Evolutionary conservation across 305 asterid genomes (phyloP).

Genomic region (Fraxinus ornus): DNA sequence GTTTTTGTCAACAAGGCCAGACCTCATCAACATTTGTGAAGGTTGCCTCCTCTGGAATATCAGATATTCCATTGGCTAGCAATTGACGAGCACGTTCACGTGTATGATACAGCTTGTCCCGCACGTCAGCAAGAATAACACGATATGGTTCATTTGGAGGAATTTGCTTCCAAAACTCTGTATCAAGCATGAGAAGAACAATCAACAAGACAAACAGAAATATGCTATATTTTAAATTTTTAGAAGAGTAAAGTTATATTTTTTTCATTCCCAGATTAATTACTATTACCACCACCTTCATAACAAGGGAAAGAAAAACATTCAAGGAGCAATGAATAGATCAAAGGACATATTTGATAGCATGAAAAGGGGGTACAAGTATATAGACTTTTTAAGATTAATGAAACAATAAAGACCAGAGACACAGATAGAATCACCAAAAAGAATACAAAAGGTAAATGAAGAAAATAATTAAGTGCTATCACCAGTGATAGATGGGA

Average conservation of each 20-base stretch:
- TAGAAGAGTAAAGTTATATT: not conserved
- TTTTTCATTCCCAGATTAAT: not conserved
- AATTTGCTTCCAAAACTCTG: conserved; percentile 94
- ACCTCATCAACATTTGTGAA: conserved; percentile 63
- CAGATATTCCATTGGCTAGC: conserved; percentile 52
- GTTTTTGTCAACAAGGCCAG: not conserved
- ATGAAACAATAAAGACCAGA: not conserved
- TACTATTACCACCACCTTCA: not conserved
- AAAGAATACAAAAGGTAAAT: not conserved
- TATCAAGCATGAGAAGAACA: conserved; percentile 8
- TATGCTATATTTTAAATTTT: not conserved
- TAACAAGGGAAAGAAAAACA: not conserved
- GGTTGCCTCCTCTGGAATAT: conserved; percentile 52
- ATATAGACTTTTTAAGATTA: not conserved
- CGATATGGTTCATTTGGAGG: conserved; percentile 90
- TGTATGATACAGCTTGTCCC: conserved; percentile 83
- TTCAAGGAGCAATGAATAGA: not conserved
- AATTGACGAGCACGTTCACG: conserved; percentile 83
- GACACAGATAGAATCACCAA: not conserved
- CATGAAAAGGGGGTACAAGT: not conserved
- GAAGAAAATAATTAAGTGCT: not conserved
- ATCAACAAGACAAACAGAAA: not conserved
- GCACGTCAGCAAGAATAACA: conserved; percentile 81
- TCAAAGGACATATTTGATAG: not conserved
- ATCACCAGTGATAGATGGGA: not conserved